phyloP scores from a whole-genome alignment of 305 asterid genomes.

The Rubia balearica region DNA sequence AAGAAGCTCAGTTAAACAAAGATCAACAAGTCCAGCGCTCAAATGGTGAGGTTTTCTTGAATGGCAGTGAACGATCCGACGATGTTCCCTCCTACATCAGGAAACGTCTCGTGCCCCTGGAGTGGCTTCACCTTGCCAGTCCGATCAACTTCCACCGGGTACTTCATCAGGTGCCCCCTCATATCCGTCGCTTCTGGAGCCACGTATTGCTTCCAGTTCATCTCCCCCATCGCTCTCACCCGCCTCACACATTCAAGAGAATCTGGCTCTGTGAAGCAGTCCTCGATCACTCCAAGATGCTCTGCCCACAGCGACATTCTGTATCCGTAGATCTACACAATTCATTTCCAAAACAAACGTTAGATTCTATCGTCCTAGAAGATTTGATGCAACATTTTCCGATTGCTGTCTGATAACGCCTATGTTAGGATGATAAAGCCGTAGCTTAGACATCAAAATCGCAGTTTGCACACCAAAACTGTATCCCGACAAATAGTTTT shows the following conservation, averaged over 20 bases:
- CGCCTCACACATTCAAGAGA: constrained; percentile 77
- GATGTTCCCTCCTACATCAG: constrained; percentile 89
- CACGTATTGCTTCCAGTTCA: constrained; percentile 75
- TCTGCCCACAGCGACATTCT: constrained; percentile 99
- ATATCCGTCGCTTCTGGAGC: constrained; percentile 64
- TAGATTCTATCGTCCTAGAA: too few relatives aligned
- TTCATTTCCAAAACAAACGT: constrained; percentile 13
- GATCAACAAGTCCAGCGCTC: constrained; percentile 6
- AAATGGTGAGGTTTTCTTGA: constrained; percentile 90
- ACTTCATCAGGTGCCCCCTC: constrained; percentile 84
- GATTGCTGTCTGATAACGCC: neutral
- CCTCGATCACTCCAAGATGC: constrained; percentile 83
- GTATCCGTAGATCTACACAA: constrained; percentile 69
- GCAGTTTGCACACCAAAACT: too few relatives aligned
- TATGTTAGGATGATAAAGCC: too few relatives aligned
- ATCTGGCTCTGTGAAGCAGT: constrained; percentile 71
- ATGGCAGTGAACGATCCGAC: constrained; percentile 79
- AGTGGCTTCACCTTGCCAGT: constrained; percentile 73
- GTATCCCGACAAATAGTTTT: neutral
- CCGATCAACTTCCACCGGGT: constrained; percentile 79
- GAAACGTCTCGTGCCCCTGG: constrained; percentile 65
- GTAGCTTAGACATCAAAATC: too few relatives aligned
- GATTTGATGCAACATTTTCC: too few relatives aligned
- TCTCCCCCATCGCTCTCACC: constrained; percentile 68
- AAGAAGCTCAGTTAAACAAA: neutral